Conservation (phyloP, 139 green algal genomes). For the Chlamydomonas eustigma region DNA sequence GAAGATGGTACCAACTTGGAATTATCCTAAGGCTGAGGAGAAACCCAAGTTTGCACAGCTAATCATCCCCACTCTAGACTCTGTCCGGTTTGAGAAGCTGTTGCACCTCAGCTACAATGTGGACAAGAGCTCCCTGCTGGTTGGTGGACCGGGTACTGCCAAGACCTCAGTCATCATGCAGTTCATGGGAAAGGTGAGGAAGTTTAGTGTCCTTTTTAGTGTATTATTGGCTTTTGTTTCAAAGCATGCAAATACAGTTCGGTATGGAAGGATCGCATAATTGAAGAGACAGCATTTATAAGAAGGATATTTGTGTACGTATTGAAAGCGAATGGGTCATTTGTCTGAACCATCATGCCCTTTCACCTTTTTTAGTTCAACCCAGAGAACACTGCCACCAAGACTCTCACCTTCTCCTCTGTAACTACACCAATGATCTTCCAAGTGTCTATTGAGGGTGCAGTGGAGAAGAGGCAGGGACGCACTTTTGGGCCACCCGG, state of each 20-base stretch:
- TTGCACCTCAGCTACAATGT: slow-evolving; percentile 68
- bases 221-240: too few relatives aligned
- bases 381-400: slow-evolving; percentile 58
- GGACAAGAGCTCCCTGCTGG: slow-evolving; percentile 67
- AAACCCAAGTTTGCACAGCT: slow-evolving; percentile 85
- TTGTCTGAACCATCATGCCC: too few relatives aligned
- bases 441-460: slow-evolving; percentile 73
- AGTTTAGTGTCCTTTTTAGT: too few relatives aligned
- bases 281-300: too few relatives aligned
- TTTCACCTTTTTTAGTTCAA: too few relatives aligned
- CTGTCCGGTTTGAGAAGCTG: slow-evolving; percentile 79
- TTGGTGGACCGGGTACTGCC: slow-evolving; percentile 87
- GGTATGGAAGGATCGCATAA: too few relatives aligned
- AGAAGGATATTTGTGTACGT: too few relatives aligned
- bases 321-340: too few relatives aligned
- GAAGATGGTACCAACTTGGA: slow-evolving; percentile 72
- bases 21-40: slow-evolving; percentile 73
- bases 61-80: slow-evolving; percentile 89
- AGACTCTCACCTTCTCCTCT: slow-evolving; percentile 91
- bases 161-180: slow-evolving; percentile 85
- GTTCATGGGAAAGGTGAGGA: slow-evolving; percentile 56
- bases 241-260: too few relatives aligned
- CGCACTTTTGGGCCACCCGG: slow-evolving; percentile 86
- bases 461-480: slow-evolving; percentile 91
- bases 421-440: slow-evolving; percentile 91